Evolutionary conservation across 257 asterid species (phyloP).

Genomic region (Solanum ossicruentum): DNA sequence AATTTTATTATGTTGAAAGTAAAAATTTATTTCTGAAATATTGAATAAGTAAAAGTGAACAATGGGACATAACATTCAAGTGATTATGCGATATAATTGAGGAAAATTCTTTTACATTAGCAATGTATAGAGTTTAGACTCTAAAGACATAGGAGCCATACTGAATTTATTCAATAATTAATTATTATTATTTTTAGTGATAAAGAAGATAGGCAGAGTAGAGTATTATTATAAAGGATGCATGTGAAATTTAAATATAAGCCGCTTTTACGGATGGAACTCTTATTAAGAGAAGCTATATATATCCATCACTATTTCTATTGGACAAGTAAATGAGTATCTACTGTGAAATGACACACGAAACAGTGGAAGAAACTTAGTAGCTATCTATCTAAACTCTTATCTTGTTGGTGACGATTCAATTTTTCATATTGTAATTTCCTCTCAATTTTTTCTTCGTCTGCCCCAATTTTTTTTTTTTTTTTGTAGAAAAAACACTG

Average conservation of each 20-base stretch:
- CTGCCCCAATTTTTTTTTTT: no score
- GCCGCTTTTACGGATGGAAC: background rate
- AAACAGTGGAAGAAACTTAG: background rate
- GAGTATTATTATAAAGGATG: background rate
- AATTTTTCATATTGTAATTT: no score
- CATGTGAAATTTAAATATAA: background rate
- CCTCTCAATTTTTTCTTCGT: no score
- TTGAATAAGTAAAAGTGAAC: no score
- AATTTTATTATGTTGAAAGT: background rate
- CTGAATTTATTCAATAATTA: no score
- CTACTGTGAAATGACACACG: background rate
- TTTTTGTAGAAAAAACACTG: no score
- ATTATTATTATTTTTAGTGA: background rate
- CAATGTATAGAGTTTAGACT: background rate
- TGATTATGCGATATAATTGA: background rate
- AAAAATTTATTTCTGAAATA: no score
- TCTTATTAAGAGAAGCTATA: background rate
- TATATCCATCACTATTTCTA: background rate
- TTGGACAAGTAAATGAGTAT: background rate
- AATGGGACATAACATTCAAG: background rate
- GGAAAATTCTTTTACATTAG: background rate
- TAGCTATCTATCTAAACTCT: no score
- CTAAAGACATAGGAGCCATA: background rate
- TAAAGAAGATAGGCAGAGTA: background rate
- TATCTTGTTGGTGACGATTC: no score